phyloP scores from a whole-genome alignment of 2,329 filamentous ascomycete species.

The Stemphylium beticola region DNA sequence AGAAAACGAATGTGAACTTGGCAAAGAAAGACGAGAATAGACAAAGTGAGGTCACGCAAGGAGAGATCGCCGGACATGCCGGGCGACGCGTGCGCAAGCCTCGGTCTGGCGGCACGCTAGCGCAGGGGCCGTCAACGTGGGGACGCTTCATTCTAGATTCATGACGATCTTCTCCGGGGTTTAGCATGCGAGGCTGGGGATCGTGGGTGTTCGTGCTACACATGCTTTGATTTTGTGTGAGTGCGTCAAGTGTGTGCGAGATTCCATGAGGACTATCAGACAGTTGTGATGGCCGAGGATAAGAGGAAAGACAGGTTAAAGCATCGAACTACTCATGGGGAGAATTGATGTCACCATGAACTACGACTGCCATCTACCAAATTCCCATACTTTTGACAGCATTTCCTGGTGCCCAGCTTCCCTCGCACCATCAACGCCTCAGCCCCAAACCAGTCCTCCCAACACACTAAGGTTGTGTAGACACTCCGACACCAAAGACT shows the following conservation, averaged over 20 bases:
- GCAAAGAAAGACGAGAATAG: constrained; percentile 7
- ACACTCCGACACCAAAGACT: background rate
- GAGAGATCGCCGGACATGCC: constrained; percentile 7
- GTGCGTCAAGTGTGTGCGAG: too few species aligned
- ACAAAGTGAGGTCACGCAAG: constrained; percentile 4
- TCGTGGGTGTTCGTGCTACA: too few species aligned
- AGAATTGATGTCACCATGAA: too few species aligned
- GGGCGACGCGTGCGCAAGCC: constrained; percentile 9
- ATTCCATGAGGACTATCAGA: too few species aligned
- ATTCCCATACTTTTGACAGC: too few species aligned
- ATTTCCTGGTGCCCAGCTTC: too few species aligned
- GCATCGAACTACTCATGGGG: too few species aligned
- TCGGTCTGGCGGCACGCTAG: constrained; percentile 21
- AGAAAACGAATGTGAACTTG: background rate
- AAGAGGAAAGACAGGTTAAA: too few species aligned
- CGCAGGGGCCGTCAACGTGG: constrained; percentile 15
- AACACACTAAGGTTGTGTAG: background rate
- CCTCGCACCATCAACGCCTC: background rate
- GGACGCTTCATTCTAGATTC: background rate
- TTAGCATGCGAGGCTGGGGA: too few species aligned
- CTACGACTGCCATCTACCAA: too few species aligned
- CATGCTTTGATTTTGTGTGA: too few species aligned
- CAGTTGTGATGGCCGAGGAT: too few species aligned
- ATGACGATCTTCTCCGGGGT: background rate
- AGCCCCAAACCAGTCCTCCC: background rate